These are phyloP conservation scores for Podospora pseudopauciseta DNA, from an alignment of 495 filamentous ascomycete genomes.

Conservation along the genomic window DNA sequence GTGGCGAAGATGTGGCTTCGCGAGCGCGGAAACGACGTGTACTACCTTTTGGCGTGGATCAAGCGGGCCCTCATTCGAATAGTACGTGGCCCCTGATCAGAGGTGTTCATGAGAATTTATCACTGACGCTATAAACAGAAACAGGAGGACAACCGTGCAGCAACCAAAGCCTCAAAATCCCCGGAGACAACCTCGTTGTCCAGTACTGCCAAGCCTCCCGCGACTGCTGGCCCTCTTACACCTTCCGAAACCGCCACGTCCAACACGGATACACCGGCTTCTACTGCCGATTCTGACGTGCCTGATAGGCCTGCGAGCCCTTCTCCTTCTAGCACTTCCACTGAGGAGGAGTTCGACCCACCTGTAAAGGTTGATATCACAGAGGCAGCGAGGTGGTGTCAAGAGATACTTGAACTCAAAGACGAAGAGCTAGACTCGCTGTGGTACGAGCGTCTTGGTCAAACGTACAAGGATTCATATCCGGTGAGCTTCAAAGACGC, in stretches of 20 bases:
- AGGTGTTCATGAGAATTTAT: background rate
- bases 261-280: background rate
- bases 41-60: background rate
- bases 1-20: background rate
- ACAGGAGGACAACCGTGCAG: background rate
- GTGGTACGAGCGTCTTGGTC: background rate
- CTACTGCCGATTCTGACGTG: background rate
- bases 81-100: background rate
- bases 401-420: background rate
- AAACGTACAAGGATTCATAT: background rate
- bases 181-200: too few relatives aligned
- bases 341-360: too few relatives aligned
- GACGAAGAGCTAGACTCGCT: background rate
- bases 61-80: background rate
- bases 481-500: background rate
- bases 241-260: background rate
- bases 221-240: background rate
- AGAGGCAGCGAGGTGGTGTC: background rate
- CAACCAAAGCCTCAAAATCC: background rate
- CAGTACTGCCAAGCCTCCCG: too few relatives aligned
- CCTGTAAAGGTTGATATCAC: background rate
- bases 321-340: too few relatives aligned
- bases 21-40: background rate
- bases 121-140: background rate
- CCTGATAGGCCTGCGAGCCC: too few relatives aligned